Conservation (phyloP, 139 green algal species). For the Nannochloris sp. region DNA sequence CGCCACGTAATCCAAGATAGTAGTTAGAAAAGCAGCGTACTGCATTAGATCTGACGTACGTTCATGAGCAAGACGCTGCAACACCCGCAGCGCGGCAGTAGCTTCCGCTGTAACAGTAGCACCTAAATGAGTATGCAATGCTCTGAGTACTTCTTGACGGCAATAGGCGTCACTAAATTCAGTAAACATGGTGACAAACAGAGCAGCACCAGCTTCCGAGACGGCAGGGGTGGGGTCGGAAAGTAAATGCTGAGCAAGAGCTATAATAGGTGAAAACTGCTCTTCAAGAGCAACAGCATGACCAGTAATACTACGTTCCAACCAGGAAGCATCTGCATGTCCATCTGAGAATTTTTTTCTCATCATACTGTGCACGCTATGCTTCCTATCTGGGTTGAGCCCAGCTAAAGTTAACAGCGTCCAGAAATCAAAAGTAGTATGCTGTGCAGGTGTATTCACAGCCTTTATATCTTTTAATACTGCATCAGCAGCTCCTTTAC, state of each 20-base stretch:
- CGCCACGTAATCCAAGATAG: slow-evolving; percentile 26
- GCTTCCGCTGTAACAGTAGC: background rate
- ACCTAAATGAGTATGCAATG: slow-evolving; percentile 24
- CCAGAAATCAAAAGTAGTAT: slow-evolving; percentile 27
- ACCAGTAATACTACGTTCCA: slow-evolving; percentile 8
- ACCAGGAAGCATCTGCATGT: slow-evolving; percentile 4
- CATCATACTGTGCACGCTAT: slow-evolving; percentile 17
- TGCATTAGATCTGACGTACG: slow-evolving; percentile 13
- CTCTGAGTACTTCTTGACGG: slow-evolving; percentile 28
- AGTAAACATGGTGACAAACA: slow-evolving; percentile 20
- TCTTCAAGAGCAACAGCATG: slow-evolving; percentile 14
- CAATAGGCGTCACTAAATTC: slow-evolving; percentile 10
- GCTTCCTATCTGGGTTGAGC: background rate
- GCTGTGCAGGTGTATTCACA: slow-evolving; percentile 4
- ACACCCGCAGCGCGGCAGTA: slow-evolving; percentile 21
- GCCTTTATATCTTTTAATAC: slow-evolving; percentile 11
- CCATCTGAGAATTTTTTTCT: slow-evolving; percentile 27
- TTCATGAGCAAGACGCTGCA: slow-evolving; percentile 9
- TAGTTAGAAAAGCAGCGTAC: slow-evolving; percentile 28
- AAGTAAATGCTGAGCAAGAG: slow-evolving; percentile 17
- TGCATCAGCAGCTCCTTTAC: slow-evolving; percentile 6
- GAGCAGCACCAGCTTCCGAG: slow-evolving; percentile 1
- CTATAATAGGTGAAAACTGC: slow-evolving; percentile 14
- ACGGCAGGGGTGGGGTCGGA: background rate
- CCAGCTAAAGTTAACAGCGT: slow-evolving; percentile 21